Evolutionary conservation across 495 filamentous ascomycete species (phyloP).

Genomic region (Aspergillus taichungensis): DNA sequence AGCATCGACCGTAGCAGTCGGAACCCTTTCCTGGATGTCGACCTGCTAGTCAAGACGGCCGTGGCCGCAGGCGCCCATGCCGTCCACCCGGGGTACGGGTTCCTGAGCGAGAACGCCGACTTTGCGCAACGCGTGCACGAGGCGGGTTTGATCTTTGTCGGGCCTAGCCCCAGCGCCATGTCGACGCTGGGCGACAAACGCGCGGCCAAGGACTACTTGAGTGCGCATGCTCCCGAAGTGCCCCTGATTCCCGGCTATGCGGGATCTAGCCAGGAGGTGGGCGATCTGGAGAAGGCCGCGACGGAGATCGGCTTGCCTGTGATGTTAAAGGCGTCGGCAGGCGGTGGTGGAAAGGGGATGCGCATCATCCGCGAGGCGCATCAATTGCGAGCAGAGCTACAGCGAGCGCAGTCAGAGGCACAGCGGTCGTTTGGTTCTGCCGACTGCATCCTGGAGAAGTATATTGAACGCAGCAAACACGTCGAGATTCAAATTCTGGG

Average conservation of each 20-base stretch:
- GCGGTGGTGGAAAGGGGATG: slow-evolving; percentile 90
- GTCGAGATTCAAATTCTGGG: slow-evolving; percentile 90
- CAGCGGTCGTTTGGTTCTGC: slow-evolving; percentile 74
- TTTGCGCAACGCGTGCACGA: slow-evolving; percentile 37
- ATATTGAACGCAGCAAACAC: slow-evolving; percentile 73
- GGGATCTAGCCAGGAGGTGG: slow-evolving; percentile 58
- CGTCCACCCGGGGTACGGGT: slow-evolving; percentile 52
- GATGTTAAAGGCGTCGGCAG: slow-evolving; percentile 84
- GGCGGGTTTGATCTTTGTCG: slow-evolving; percentile 39
- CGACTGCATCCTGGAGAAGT: slow-evolving; percentile 80
- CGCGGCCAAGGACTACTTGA: slow-evolving; percentile 24
- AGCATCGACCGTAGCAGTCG: slow-evolving; percentile 8
- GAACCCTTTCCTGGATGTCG: slow-evolving; percentile 66
- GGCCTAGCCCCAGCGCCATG: slow-evolving; percentile 39
- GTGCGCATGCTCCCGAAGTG: slow-evolving; percentile 53
- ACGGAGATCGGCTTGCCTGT: slow-evolving; percentile 72
- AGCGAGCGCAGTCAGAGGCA: slow-evolving; percentile 69
- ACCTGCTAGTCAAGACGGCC: slow-evolving; percentile 67
- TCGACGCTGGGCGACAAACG: slow-evolving; percentile 42
- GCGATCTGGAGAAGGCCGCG: slow-evolving; percentile 53
- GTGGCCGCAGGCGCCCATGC: slow-evolving; percentile 59
- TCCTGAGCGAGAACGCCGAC: slow-evolving; percentile 43
- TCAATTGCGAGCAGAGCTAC: slow-evolving; percentile 62
- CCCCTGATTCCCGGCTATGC: slow-evolving; percentile 85
- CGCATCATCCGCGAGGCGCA: slow-evolving; percentile 55